Evolutionary conservation across 768 basidiomycete genomes (phyloP), one percentile per base, ranked within the genome.

Genomic region (Lentinula raphanica): DNA sequence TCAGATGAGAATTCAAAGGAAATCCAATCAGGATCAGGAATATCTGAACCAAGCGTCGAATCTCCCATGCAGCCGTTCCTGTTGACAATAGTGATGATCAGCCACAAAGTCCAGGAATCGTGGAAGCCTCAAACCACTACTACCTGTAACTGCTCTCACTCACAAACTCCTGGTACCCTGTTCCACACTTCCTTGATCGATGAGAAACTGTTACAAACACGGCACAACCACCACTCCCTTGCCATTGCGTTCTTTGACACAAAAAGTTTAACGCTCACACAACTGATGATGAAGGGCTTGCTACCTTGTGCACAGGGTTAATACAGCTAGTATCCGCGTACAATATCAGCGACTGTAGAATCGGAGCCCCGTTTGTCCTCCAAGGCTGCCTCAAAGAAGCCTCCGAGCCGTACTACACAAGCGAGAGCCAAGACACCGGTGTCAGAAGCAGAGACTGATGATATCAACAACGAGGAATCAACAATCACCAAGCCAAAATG

Each of bases 221-320:
- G 31, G 8, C 17, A 28, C 46, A 4, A 27, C 45, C 19, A 46
- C 11, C 8, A 48, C 46, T 6, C 25, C 29, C 27, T 31, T 48
- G 27, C 25, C 27, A 19, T 19, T 48, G 32, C 51, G 35, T 25
- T 21, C 36, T 21, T 25, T 36, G 23, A 54, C 56, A 3, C 44
- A 50, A 13, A 59, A 59, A 31, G 49, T 40, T 53, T 28, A 46
- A 57, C 28, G 11, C 45, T 39, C 45, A n/a, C 32, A 39, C 54
- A 21, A 44, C 49, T 21, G 48, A 49, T 7, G 49, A 57, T 15
- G 38, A 57, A 23, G 23, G 21, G 21, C 11, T 40, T 17, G 54
- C 51, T 17, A 44, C 51, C 4, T 19, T 23, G 44, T 44, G 46
- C 29, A 49, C 44, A 8, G 17, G 58, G n/a, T n/a, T 5, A 42